phyloP scores from a whole-genome alignment of 805 yeast genomes.

The Candida oleophila region DNA sequence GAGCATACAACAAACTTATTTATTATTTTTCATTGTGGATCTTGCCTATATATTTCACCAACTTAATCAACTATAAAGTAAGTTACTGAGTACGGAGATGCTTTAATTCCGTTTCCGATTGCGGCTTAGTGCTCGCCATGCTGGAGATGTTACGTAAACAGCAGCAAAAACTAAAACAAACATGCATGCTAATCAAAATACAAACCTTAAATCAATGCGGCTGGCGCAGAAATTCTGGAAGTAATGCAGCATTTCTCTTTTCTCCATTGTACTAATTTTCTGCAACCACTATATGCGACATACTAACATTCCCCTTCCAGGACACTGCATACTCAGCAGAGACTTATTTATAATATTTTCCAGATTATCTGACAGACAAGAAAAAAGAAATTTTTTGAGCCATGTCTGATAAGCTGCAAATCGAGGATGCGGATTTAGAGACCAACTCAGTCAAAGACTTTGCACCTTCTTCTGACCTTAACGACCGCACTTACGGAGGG shows the following conservation, averaged over 20 bases:
- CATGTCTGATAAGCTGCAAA: neutral
- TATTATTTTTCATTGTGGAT: too few relatives aligned
- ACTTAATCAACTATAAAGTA: too few relatives aligned
- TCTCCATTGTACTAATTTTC: too few relatives aligned
- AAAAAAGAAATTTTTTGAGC: neutral
- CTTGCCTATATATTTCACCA: too few relatives aligned
- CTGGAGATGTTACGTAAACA: neutral
- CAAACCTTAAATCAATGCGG: too few relatives aligned
- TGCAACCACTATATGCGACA: neutral
- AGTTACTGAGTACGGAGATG: too few relatives aligned
- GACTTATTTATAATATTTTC: too few relatives aligned
- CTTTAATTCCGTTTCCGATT: neutral
- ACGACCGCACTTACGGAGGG: constrained; percentile 33
- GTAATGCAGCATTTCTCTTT: constrained; percentile 5
- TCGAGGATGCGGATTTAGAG: constrained; percentile 6
- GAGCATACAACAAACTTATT: too few relatives aligned
- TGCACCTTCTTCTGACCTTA: constrained; percentile 6
- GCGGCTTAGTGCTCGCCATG: neutral
- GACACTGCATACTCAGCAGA: too few relatives aligned
- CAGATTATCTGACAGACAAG: neutral
- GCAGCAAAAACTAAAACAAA: too few relatives aligned
- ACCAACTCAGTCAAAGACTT: constrained; percentile 10
- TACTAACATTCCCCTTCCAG: neutral
- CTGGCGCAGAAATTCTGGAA: neutral
- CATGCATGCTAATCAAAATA: neutral